These are phyloP conservation scores for Beta corolliflora DNA, from an alignment of 179 eudicot species.

Conservation along the genomic window DNA sequence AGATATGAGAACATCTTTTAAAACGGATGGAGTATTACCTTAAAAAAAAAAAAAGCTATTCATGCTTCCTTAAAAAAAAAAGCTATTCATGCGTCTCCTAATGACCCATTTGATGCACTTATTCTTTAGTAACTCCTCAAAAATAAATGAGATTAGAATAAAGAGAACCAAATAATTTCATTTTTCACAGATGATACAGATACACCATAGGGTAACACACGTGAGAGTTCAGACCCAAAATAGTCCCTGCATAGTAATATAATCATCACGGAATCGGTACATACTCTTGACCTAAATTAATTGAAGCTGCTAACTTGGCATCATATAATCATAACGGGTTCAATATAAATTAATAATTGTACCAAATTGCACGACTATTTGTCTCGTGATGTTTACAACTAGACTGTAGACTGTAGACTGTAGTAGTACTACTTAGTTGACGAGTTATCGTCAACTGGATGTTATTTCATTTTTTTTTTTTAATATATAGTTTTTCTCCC, in stretches of 20 bases:
- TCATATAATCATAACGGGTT: constrained; percentile 5
- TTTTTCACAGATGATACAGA: not conserved
- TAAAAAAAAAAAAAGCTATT: too few relatives aligned
- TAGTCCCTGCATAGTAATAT: not conserved
- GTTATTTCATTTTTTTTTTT: not conserved
- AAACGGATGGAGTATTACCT: too few relatives aligned
- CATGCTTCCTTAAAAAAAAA: too few relatives aligned
- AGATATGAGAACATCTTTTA: too few relatives aligned
- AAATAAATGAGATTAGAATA: not conserved
- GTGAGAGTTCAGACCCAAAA: not conserved
- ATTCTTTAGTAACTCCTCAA: too few relatives aligned
- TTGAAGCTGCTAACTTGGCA: constrained; percentile 2
- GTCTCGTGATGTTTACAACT: constrained; percentile 30
- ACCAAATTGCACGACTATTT: constrained; percentile 25
- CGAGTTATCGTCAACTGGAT: not conserved
- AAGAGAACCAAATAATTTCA: not conserved
- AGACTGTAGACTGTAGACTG: too few relatives aligned
- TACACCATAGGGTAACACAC: not conserved
- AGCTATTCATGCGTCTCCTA: too few relatives aligned
- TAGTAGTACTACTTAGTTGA: constrained; percentile 1
- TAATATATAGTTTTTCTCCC: not conserved
- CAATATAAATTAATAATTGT: not conserved
- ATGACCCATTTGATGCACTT: too few relatives aligned
- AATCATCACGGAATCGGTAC: not conserved
- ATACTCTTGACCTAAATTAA: constrained; percentile 4